Conservation (phyloP, 1,284 basidiomycete species). For the Boletus smithii region DNA sequence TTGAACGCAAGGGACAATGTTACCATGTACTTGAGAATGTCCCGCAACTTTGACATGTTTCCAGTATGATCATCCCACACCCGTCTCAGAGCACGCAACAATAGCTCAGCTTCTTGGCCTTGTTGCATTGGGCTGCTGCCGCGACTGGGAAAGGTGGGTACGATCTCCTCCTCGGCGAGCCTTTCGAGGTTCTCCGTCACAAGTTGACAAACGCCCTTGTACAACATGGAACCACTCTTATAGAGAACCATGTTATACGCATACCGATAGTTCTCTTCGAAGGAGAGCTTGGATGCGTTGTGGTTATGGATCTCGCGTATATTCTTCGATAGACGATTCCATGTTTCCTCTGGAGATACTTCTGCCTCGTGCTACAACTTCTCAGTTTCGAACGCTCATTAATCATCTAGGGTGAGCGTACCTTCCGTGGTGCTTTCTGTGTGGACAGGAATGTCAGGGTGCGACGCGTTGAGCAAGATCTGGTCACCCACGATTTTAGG, state of each 20-base stretch:
- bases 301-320: conserved; percentile 96
- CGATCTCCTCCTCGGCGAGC: conserved; percentile 75
- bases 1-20: conserved; percentile 26
- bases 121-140: conserved; percentile 57
- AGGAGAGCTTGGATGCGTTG: conserved; percentile 89
- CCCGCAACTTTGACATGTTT: conserved; percentile 87
- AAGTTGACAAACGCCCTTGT: conserved; percentile 81
- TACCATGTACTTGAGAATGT: conserved; percentile 96
- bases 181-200: conserved; percentile 81
- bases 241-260: conserved; percentile 92
- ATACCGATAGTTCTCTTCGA: conserved; percentile 95
- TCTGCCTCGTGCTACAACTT: conserved; percentile 59
- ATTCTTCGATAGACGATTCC: conserved; percentile 75
- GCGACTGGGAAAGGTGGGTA: conserved; percentile 75
- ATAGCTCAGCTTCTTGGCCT: conserved; percentile 77
- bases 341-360: conserved; percentile 68
- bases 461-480: conserved; percentile 13
- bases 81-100: conserved; percentile 79
- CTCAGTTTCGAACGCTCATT: conserved; percentile 1
- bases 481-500: conserved; percentile 49
- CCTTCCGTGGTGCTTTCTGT: conserved; percentile 57
- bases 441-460: conserved; percentile 20
- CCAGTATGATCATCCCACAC: conserved; percentile 95
- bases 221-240: conserved; percentile 84
- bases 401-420: conserved; percentile 21